Evolutionary conservation across 148 eudicot species (phyloP).

Genomic region (Vaccinium myrtillus): DNA sequence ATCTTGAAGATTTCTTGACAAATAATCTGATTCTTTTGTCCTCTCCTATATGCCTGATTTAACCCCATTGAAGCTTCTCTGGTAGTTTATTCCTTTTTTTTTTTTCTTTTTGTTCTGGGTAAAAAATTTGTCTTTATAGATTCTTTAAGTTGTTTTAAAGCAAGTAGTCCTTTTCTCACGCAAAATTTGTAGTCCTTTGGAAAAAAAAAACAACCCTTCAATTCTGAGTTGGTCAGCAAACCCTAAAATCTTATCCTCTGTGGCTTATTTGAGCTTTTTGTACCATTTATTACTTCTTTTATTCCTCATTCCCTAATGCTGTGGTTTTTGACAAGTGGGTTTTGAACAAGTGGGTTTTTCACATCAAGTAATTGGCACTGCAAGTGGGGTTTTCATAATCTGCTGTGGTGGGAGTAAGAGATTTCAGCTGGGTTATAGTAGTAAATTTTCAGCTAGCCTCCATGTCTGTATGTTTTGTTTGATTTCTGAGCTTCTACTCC

Average conservation of each 20-base stretch:
- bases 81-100: neutral
- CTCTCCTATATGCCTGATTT: neutral
- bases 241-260: neutral
- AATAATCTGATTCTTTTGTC: neutral
- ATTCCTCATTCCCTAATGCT: neutral
- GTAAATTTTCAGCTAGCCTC: neutral
- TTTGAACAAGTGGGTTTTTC: neutral
- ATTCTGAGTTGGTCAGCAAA: neutral
- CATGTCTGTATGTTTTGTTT: constrained; percentile 3
- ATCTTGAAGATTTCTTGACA: constrained; percentile 15
- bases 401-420: neutral
- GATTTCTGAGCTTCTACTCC: constrained; percentile 5
- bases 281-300: neutral
- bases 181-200: neutral
- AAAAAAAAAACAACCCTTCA: neutral
- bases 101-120: neutral
- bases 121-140: neutral
- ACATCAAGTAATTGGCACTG: neutral
- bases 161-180: neutral
- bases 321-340: neutral
- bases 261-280: neutral
- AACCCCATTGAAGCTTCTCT: constrained; percentile 1
- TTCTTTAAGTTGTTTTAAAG: neutral
- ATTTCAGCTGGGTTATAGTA: constrained; percentile 1
- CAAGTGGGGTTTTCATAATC: neutral